Percentiles rank a stretch among this genome's conserved stretches.
Evolutionary conservation across 257 asterid genomes (phyloP).

Genomic region (Mitragyna speciosa): DNA sequence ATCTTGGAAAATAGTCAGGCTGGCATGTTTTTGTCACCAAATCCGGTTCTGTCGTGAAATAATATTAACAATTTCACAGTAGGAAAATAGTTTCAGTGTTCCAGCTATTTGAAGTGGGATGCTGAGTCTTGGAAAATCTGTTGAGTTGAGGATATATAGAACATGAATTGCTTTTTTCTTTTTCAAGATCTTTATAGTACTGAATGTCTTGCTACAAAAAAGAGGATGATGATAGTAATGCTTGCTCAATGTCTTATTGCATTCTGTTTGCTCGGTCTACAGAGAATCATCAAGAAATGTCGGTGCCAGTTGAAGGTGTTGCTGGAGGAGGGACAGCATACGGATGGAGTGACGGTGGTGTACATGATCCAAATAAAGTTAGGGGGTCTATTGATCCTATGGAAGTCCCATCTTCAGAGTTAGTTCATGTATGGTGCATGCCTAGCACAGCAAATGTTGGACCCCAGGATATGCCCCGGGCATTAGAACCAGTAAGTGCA

Average conservation of each 20-base stretch:
- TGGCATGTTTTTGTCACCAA: too few species aligned
- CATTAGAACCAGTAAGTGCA: slow-evolving; percentile 72
- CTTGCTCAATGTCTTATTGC: background rate
- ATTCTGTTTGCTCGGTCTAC: slow-evolving; percentile 6
- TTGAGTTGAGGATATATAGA: too few species aligned
- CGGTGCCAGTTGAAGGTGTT: slow-evolving; percentile 93
- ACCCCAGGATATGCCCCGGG: slow-evolving; percentile 86
- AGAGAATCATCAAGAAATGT: slow-evolving; percentile 63
- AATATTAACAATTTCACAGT: too few species aligned
- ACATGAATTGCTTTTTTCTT: too few species aligned
- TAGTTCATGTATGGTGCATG: slow-evolving; percentile 93
- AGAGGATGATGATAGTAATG: too few species aligned
- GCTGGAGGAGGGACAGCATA: slow-evolving; percentile 98
- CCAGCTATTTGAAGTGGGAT: too few species aligned
- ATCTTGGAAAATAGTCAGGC: too few species aligned
- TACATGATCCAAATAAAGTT: slow-evolving; percentile 48
- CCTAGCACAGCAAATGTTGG: slow-evolving; percentile 93
- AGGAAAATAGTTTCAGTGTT: too few species aligned
- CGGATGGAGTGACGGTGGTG: slow-evolving; percentile 78
- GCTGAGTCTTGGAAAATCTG: too few species aligned
- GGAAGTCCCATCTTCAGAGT: slow-evolving; percentile 70
- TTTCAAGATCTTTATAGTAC: too few species aligned
- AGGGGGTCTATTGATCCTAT: slow-evolving; percentile 77
- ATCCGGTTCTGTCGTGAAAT: too few species aligned
- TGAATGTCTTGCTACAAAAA: too few species aligned